A percentile compares a stretch with the other conserved stretches of the same genome.
phyloP scores from a whole-genome alignment of 805 yeast genomes.

The Naumovozyma dairenensis region DNA sequence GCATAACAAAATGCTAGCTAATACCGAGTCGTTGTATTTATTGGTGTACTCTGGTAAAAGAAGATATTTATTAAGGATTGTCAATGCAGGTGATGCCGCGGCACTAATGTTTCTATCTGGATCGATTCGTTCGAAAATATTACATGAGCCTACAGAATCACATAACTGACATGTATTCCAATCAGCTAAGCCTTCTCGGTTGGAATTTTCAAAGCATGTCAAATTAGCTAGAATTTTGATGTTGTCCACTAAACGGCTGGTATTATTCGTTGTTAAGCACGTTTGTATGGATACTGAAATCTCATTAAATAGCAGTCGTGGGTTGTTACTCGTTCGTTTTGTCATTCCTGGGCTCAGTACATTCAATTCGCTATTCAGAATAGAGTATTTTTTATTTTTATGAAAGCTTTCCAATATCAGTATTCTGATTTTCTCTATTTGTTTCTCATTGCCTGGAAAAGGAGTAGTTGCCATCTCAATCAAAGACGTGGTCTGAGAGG shows the following conservation, averaged over 20 bases:
- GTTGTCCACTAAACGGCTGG: slow-evolving; percentile 11
- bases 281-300: slow-evolving; percentile 9
- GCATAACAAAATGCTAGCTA: slow-evolving; percentile 37
- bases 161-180: slow-evolving; percentile 17
- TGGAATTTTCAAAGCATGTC: slow-evolving; percentile 16
- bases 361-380: slow-evolving; percentile 6
- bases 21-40: slow-evolving; percentile 20
- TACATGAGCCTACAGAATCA: slow-evolving; percentile 12
- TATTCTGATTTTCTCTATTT: slow-evolving; percentile 17
- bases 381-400: neutral
- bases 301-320: slow-evolving; percentile 8
- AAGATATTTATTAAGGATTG: slow-evolving; percentile 21
- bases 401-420: slow-evolving; percentile 7
- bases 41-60: too few species aligned
- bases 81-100: slow-evolving; percentile 15
- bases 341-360: slow-evolving; percentile 9
- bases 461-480: slow-evolving; percentile 3
- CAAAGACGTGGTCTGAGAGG: neutral
- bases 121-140: slow-evolving; percentile 13
- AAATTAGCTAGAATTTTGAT: slow-evolving; percentile 14
- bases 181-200: neutral
- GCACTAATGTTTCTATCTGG: slow-evolving; percentile 25
- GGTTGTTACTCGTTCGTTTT: slow-evolving; percentile 2
- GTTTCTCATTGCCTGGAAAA: slow-evolving; percentile 11
- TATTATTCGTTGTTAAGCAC: slow-evolving; percentile 13